phyloP scores from a whole-genome alignment of 352 stramenopile species.

The Halophytophthora polymorphica region DNA sequence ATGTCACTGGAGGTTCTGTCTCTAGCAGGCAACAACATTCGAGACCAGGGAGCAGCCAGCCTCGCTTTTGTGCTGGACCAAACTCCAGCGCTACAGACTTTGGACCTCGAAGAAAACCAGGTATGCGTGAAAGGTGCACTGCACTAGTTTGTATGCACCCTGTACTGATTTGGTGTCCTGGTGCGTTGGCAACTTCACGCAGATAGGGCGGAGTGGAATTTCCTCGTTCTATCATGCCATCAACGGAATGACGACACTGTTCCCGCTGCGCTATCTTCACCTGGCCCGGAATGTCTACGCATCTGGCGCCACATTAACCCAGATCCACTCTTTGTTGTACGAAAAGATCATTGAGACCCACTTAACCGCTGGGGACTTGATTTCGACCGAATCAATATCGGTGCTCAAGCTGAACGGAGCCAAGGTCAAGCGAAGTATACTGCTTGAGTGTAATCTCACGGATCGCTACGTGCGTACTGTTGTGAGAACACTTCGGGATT shows the following conservation, averaged over 20 bases:
- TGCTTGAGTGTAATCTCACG: conserved; percentile 28
- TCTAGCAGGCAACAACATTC: conserved; percentile 43
- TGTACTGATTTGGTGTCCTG: not conserved
- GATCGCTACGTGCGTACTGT: conserved; percentile 22
- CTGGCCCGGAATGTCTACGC: conserved; percentile 22
- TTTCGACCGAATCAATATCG: not conserved
- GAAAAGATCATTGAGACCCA: conserved; percentile 43
- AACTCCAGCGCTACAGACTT: conserved; percentile 26
- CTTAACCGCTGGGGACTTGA: conserved; percentile 7
- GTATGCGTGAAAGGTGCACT: conserved; percentile 14
- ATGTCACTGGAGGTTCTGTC: conserved; percentile 31
- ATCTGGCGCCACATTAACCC: conserved; percentile 3
- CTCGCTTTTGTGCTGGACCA: conserved; percentile 49
- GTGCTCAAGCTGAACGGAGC: conserved; percentile 23
- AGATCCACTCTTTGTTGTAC: conserved; percentile 34
- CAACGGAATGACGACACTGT: conserved; percentile 19
- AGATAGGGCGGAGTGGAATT: conserved; percentile 40
- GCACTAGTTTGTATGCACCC: not conserved
- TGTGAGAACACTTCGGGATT: conserved; percentile 16
- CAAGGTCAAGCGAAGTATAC: conserved; percentile 19
- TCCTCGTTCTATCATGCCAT: conserved; percentile 36
- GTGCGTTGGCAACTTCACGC: not conserved
- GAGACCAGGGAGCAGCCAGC: conserved; percentile 32
- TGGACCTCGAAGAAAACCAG: conserved; percentile 53
- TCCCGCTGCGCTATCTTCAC: conserved; percentile 41